phyloP scores from a whole-genome alignment of 805 yeast species.

The Kodamaea hsintzibuensis region DNA sequence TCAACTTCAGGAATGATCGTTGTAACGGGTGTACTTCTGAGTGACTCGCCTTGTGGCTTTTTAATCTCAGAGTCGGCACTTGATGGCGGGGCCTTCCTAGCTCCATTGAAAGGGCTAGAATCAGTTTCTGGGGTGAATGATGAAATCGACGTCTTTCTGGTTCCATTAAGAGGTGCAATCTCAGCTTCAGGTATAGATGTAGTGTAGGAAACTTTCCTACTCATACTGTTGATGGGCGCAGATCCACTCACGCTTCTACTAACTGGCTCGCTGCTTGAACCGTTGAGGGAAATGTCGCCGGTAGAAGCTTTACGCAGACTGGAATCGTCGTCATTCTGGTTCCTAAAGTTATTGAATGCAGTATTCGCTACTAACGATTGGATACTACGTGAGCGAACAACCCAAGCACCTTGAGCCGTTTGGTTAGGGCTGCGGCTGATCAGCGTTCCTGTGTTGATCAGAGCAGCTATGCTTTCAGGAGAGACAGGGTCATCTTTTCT shows the following conservation, averaged over 20 bases:
- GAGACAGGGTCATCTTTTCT: slow-evolving; percentile 9
- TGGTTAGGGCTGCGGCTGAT: slow-evolving; percentile 10
- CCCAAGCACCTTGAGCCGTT: slow-evolving; percentile 17
- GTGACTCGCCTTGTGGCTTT: background rate
- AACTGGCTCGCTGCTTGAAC: background rate
- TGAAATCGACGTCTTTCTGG: background rate
- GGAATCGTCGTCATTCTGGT: slow-evolving; percentile 7
- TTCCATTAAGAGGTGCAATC: background rate
- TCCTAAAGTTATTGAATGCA: slow-evolving; percentile 36
- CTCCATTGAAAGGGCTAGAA: background rate
- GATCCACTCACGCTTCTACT: background rate
- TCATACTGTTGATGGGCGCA: background rate
- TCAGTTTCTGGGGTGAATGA: background rate
- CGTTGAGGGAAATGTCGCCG: background rate
- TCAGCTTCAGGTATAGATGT: background rate
- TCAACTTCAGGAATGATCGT: slow-evolving; percentile 2
- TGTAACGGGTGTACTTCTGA: background rate
- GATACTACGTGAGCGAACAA: slow-evolving; percentile 14
- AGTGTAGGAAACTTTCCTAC: background rate
- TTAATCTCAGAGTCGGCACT: background rate
- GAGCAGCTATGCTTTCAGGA: slow-evolving; percentile 16
- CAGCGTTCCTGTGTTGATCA: slow-evolving; percentile 14
- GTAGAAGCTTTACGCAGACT: slow-evolving; percentile 1
- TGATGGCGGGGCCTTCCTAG: background rate
- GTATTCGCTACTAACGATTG: slow-evolving; percentile 36